Evolutionary conservation across 2,329 filamentous ascomycete genomes (phyloP), one percentile per base, ranked within the genome.

Genomic region (Ceratocystis cacaofunesta): DNA sequence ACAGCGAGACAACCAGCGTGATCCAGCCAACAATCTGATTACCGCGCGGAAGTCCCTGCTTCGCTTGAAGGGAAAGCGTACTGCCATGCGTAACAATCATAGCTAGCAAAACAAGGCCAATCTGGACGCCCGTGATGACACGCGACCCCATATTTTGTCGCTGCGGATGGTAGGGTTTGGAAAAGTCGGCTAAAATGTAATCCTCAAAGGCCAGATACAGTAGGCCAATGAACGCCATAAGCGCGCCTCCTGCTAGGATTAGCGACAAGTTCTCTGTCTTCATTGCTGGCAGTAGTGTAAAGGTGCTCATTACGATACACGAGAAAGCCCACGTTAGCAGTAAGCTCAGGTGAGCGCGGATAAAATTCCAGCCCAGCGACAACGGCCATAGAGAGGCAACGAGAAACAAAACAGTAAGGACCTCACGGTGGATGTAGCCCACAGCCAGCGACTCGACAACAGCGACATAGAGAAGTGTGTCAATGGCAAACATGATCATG

Each of bases 21-120:
- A 85, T 72, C 89, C 92, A 96, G 57, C 90, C 92, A 22, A 95
- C 82, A 1, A 91, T 78, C 74, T 96, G 90, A 70, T 95, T 96
- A 10, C 94, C 94, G 8, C 86, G 79, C 8, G 92, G 92, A 55
- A 99, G 78, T 6, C 94, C 94, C 69, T 85, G 78, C 73, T 89
- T 95, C 32, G 90, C 87, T 74, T 96, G 90, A 8, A 99, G 75
- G 25, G 91, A 95, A 65, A 87, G 76, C n/a, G 87, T 85, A 72
- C 90, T 96, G 1, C 90, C 95, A 58, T 86, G 83, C 6, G 94
- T 99, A 22, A 97, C 89, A 64, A 92, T 73, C 78, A 95, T 90
- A 7, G 92, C 83, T 63, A 97, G 80, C 6, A 89, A 73, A 52
- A 95, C 82, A 63, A 97, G 80, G 0, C 92, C 92, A 66, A 91